A percentile compares a stretch with the other conserved stretches of the same genome.
Evolutionary conservation across 2,329 filamentous ascomycete genomes (phyloP).

Genomic region (Apiospora koreana): DNA sequence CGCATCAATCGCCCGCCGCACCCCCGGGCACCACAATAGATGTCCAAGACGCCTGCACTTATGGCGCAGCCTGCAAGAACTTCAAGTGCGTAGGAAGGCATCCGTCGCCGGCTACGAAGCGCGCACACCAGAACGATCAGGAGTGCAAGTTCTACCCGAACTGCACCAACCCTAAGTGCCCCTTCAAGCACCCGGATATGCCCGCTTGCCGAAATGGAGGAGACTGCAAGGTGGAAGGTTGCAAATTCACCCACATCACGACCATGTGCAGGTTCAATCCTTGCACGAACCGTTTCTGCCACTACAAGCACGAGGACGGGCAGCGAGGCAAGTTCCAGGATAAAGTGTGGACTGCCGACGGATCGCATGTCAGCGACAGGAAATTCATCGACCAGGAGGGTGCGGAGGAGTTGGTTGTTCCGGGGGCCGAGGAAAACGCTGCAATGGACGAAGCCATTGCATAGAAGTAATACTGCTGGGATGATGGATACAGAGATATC

Average conservation of each 20-base stretch:
- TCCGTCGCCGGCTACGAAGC: slow-evolving; percentile 82
- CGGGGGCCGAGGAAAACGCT: slow-evolving; percentile 42
- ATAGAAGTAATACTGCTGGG: slow-evolving; percentile 13
- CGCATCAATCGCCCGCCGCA: slow-evolving; percentile 90
- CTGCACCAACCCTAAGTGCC: slow-evolving; percentile 83
- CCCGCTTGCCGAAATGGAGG: slow-evolving; percentile 89
- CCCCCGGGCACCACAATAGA: slow-evolving; percentile 77
- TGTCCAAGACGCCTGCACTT: slow-evolving; percentile 77
- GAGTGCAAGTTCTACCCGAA: slow-evolving; percentile 92
- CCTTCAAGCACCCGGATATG: slow-evolving; percentile 86
- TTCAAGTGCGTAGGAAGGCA: slow-evolving; percentile 89
- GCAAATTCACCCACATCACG: slow-evolving; percentile 87
- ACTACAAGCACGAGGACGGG: slow-evolving; percentile 88
- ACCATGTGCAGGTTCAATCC: slow-evolving; percentile 89
- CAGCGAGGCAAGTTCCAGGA: slow-evolving; percentile 84
- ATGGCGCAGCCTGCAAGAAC: slow-evolving; percentile 93
- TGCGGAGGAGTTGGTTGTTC: slow-evolving; percentile 72
- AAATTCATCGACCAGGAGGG: slow-evolving; percentile 77
- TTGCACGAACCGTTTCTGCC: slow-evolving; percentile 84
- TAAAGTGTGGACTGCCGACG: slow-evolving; percentile 84
- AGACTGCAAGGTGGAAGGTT: slow-evolving; percentile 78
- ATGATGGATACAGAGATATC: slow-evolving; percentile 14
- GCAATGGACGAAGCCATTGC: slow-evolving; percentile 39
- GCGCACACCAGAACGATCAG: slow-evolving; percentile 77
- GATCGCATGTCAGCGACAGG: slow-evolving; percentile 77